Percentiles rank a stretch among this genome's conserved stretches.
These are phyloP conservation scores for Pseudisothecium myosuroides DNA, from an alignment of 225 moss, liverwort and hornwort genomes.

Conservation along the genomic window DNA sequence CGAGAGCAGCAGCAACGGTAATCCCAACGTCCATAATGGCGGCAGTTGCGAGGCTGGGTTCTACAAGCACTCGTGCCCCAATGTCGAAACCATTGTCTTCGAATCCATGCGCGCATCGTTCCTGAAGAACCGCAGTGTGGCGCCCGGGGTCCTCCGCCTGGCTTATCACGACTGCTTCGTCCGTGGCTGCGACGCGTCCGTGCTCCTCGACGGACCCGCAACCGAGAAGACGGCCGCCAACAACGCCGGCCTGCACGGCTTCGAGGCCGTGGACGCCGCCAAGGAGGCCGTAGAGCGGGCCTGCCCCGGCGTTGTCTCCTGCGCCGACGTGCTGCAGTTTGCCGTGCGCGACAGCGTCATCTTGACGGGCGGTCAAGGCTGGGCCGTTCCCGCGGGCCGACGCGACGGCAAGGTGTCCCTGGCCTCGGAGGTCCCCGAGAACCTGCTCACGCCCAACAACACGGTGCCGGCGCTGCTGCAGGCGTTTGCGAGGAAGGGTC, in stretches of 20 bases:
- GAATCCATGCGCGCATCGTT: not conserved
- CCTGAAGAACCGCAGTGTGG: not conserved
- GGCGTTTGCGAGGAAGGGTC: constrained; percentile 1
- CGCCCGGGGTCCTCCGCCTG: not conserved
- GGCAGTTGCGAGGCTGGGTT: not conserved
- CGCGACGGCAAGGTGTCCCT: constrained; percentile 44
- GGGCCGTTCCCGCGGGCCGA: constrained; percentile 35
- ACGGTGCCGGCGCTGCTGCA: not conserved
- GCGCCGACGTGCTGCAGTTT: constrained; percentile 49
- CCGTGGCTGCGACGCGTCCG: constrained; percentile 48
- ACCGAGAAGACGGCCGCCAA: constrained; percentile 14
- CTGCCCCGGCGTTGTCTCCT: constrained; percentile 54
- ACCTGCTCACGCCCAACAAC: not conserved
- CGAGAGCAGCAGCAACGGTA: not conserved
- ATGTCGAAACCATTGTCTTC: not conserved
- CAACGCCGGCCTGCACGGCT: constrained; percentile 14
- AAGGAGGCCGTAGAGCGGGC: constrained; percentile 52
- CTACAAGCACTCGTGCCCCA: not conserved
- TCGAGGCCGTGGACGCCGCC: constrained; percentile 28
- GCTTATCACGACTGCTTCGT: constrained; percentile 8
- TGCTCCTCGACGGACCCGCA: constrained; percentile 24
- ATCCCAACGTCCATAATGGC: no score
- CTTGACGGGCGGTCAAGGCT: constrained; percentile 28
- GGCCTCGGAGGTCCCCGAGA: constrained; percentile 31
- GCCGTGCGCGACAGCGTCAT: constrained; percentile 19